These are phyloP conservation scores for Hypocrella siamensis DNA, from an alignment of 2,329 filamentous ascomycete species.

Conservation along the genomic window DNA sequence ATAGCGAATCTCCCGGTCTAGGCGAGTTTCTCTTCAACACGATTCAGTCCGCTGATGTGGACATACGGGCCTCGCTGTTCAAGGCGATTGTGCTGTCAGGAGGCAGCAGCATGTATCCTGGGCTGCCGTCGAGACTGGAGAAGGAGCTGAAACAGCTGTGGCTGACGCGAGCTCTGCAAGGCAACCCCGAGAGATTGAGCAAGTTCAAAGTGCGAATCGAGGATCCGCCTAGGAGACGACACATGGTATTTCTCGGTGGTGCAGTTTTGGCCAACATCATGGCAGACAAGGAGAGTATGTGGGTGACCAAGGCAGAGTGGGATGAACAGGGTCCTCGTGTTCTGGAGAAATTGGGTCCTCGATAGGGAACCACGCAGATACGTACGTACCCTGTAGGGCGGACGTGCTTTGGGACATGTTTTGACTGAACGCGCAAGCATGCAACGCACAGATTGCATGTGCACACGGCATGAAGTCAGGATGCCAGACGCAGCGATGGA, in stretches of 20 bases:
- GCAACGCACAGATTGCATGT: too few relatives aligned
- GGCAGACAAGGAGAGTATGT: constrained; percentile 98
- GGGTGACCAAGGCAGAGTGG: constrained; percentile 96
- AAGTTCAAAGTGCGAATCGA: constrained; percentile 99
- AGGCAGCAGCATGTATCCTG: constrained; percentile 97
- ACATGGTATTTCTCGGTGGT: constrained; percentile 99
- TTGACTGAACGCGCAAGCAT: too few relatives aligned
- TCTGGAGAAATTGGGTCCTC: constrained; percentile 83
- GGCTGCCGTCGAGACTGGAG: constrained; percentile 82
- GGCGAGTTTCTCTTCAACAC: constrained; percentile 98
- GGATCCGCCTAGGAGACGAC: constrained; percentile 83
- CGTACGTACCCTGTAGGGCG: neutral
- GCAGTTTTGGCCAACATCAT: constrained; percentile 97
- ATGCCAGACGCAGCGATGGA: too few relatives aligned
- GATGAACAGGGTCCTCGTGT: constrained; percentile 75
- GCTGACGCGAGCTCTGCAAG: constrained; percentile 79
- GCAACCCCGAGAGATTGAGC: constrained; percentile 83
- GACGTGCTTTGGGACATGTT: neutral
- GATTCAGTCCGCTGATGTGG: constrained; percentile 89
- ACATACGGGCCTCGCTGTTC: constrained; percentile 85
- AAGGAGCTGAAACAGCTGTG: constrained; percentile 98
- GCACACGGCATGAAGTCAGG: too few relatives aligned
- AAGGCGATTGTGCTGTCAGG: constrained; percentile 95
- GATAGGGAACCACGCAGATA: constrained; percentile 33
- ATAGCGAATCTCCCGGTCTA: constrained; percentile 92